A percentile compares a stretch with the other conserved stretches of the same genome.
phyloP scores from a whole-genome alignment of 1,284 basidiomycete genomes.

The Ustilago tritici region DNA sequence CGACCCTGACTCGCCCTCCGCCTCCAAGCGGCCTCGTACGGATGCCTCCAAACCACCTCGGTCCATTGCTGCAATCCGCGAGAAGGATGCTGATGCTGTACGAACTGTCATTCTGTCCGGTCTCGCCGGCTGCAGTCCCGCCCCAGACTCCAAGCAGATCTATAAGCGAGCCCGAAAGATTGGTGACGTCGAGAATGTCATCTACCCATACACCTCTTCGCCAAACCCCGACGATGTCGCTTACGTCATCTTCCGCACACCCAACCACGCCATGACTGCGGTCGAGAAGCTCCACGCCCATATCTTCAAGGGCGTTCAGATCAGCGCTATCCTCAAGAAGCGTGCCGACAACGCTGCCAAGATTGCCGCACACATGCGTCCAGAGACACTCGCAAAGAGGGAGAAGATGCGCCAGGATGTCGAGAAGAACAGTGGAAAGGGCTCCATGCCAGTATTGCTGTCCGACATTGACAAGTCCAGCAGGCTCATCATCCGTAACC shows the following conservation, averaged over 20 bases:
- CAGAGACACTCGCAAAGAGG: constrained; percentile 70
- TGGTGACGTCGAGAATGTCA: constrained; percentile 66
- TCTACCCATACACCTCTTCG: constrained; percentile 49
- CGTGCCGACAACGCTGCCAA: constrained; percentile 76
- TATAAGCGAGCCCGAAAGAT: constrained; percentile 68
- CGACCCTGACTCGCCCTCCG: constrained; percentile 26
- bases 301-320: constrained; percentile 87
- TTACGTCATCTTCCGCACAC: constrained; percentile 80
- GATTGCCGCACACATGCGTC: constrained; percentile 72
- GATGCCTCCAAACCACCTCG: constrained; percentile 24
- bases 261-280: constrained; percentile 79
- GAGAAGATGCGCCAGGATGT: constrained; percentile 70
- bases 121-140: constrained; percentile 54
- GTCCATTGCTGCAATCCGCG: constrained; percentile 11
- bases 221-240: constrained; percentile 72
- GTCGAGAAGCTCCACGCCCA: constrained; percentile 89
- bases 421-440: constrained; percentile 55
- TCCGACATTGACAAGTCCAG: constrained; percentile 71
- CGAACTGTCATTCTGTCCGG: constrained; percentile 66
- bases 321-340: constrained; percentile 92
- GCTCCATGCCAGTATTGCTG: constrained; percentile 43
- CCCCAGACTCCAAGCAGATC: constrained; percentile 61
- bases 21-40: constrained; percentile 34
- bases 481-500: constrained; percentile 90
- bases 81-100: constrained; percentile 63